Conservation (phyloP, 2,329 filamentous ascomycete species). For the Plectosphaerella plurivora region DNA sequence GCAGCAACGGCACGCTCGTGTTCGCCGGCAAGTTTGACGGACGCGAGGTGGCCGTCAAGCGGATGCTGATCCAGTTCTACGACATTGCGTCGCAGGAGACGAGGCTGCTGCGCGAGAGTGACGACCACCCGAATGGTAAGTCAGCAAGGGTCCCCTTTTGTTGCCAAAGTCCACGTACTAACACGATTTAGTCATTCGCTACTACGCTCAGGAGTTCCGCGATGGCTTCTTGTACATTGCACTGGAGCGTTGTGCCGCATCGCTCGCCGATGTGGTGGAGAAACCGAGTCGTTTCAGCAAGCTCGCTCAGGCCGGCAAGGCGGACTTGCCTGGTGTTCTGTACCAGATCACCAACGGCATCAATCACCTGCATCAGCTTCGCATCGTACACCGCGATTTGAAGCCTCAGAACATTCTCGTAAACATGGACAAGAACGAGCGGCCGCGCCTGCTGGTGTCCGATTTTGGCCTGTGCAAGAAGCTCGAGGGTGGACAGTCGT, state of each 20-base stretch:
- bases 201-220: constrained; percentile 87
- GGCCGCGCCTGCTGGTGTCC: constrained; percentile 85
- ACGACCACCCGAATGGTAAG: constrained; percentile 82
- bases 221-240: constrained; percentile 94
- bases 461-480: constrained; percentile 99
- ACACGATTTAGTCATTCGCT: constrained; percentile 70
- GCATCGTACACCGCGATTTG: constrained; percentile 94
- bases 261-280: constrained; percentile 85
- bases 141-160: background rate
- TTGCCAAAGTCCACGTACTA: constrained; percentile 13
- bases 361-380: constrained; percentile 80
- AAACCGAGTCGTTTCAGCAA: constrained; percentile 63
- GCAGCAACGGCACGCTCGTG: constrained; percentile 95
- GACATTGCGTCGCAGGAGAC: constrained; percentile 95
- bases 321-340: constrained; percentile 74
- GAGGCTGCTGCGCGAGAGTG: constrained; percentile 82
- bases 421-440: constrained; percentile 63
- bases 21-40: constrained; percentile 94
- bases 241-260: constrained; percentile 88
- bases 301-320: constrained; percentile 67
- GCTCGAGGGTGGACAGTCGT: constrained; percentile 88
- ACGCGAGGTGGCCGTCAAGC: constrained; percentile 89
- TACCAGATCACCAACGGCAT: constrained; percentile 89
- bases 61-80: constrained; percentile 94
- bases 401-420: constrained; percentile 98